Evolutionary conservation across 192 early-diverging fungal genomes (phyloP).

Genomic region (Coemansia nantahalensis): DNA sequence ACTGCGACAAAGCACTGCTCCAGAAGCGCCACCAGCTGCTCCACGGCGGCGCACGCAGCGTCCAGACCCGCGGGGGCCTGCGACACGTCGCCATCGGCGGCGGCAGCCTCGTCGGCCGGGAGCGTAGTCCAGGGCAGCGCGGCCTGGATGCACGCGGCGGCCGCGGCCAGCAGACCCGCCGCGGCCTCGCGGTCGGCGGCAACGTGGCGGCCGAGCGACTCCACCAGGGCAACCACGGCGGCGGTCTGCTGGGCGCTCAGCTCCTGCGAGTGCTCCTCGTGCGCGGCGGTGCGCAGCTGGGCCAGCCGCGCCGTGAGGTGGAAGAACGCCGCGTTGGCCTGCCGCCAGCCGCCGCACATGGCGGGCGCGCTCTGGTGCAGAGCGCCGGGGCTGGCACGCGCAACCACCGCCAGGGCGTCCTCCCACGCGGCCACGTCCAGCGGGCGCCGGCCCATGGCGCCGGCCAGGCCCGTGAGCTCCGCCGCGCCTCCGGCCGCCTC

Average conservation of each 20-base stretch:
- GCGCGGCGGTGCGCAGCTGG: constrained; percentile 31
- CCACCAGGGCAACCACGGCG: constrained; percentile 23
- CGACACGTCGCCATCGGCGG: not conserved
- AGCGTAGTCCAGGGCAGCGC: constrained; percentile 10
- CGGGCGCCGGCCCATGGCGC: constrained; percentile 16
- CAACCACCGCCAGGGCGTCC: not conserved
- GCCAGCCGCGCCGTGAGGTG: constrained; percentile 20
- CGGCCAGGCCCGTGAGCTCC: constrained; percentile 10
- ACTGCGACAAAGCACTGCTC: constrained; percentile 19
- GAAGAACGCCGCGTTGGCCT: constrained; percentile 39
- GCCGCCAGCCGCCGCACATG: constrained; percentile 19
- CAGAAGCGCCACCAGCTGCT: constrained; percentile 13
- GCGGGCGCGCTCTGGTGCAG: constrained; percentile 9
- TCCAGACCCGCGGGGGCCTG: not conserved
- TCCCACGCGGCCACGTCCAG: constrained; percentile 27
- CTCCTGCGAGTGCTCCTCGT: constrained; percentile 36
- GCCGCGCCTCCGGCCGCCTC: not conserved
- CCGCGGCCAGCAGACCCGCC: constrained; percentile 17
- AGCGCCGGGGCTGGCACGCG: not conserved
- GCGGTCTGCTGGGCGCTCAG: constrained; percentile 33
- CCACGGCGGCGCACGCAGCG: constrained; percentile 20
- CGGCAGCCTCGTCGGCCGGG: not conserved
- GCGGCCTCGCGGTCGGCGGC: constrained; percentile 26
- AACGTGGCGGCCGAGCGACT: constrained; percentile 23
- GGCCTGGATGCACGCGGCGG: constrained; percentile 32